These are phyloP conservation scores for Porogramme epimiltina DNA, from an alignment of 1,284 basidiomycete species.

Conservation along the genomic window DNA sequence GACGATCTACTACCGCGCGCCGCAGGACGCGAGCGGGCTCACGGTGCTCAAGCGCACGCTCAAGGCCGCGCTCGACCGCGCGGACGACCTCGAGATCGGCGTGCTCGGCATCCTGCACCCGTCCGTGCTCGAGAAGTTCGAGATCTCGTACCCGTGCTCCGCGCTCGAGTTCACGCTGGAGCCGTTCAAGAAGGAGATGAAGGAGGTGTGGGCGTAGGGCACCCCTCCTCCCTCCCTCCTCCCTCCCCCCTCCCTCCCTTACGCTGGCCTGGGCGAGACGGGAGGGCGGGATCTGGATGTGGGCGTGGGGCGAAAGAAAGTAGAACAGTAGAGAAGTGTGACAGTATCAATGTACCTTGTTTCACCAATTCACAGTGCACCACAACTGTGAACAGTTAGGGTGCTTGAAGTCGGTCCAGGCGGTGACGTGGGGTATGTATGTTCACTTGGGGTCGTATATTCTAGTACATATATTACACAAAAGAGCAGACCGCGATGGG, in stretches of 20 bases:
- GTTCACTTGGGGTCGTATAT: background rate
- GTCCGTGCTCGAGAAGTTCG: conserved; percentile 87
- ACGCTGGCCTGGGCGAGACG: too few species aligned
- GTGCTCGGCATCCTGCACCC: conserved; percentile 90
- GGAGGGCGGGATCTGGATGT: too few species aligned
- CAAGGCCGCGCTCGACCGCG: conserved; percentile 31
- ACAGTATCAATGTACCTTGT: background rate
- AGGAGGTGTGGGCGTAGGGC: conserved; percentile 26
- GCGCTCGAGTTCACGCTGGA: conserved; percentile 93
- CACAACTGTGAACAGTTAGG: too few species aligned
- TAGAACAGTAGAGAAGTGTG: background rate
- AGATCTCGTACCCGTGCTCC: conserved; percentile 95
- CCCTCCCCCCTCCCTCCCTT: too few species aligned
- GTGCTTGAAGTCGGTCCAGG: too few species aligned
- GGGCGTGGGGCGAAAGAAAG: background rate
- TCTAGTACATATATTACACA: conserved; percentile 11
- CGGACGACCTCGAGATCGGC: conserved; percentile 74
- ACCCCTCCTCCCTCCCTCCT: too few species aligned
- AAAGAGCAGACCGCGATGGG: background rate
- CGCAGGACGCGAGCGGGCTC: conserved; percentile 35
- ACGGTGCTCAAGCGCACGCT: conserved; percentile 35
- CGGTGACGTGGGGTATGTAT: too few species aligned
- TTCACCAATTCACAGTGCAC: background rate
- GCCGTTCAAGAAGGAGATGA: conserved; percentile 78
- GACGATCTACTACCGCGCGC: conserved; percentile 82